Conservation (phyloP, 805 yeast species). For the Pichia eremophila region DNA sequence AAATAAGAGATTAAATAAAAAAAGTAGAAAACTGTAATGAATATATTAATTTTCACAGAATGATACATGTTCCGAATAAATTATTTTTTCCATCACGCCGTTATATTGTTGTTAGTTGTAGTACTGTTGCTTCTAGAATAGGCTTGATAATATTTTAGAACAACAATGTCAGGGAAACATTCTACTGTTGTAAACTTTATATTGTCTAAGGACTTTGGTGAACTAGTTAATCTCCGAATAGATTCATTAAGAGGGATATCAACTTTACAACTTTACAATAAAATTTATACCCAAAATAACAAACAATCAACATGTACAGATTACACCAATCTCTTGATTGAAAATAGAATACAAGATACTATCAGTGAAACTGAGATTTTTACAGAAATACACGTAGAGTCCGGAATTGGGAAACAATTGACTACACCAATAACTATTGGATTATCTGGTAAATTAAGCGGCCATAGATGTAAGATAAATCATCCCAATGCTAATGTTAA, state of each 20-base stretch:
- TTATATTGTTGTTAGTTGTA: no score
- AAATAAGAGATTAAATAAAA: no score
- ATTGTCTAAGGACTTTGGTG: slow-evolving; percentile 44
- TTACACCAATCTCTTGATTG: slow-evolving; percentile 8
- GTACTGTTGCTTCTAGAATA: no score
- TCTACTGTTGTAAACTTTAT: slow-evolving; percentile 33
- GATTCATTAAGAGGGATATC: slow-evolving; percentile 13
- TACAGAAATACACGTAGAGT: slow-evolving; percentile 8
- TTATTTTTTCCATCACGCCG: no score
- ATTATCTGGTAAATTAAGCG: slow-evolving; percentile 1
- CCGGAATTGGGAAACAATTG: slow-evolving; percentile 33
- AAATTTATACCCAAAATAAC: background rate
- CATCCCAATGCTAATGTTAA: background rate
- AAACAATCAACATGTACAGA: background rate
- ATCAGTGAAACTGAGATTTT: slow-evolving; percentile 4
- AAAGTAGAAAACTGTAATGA: no score
- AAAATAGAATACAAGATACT: slow-evolving; percentile 12
- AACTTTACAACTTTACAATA: slow-evolving; percentile 2
- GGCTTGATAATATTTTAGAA: no score
- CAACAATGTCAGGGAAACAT: background rate
- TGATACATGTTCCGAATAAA: no score
- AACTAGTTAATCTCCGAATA: slow-evolving; percentile 41
- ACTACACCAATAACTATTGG: slow-evolving; percentile 33
- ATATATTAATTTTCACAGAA: no score
- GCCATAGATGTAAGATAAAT: background rate